Evolutionary conservation across 805 yeast species (phyloP).

Genomic region (Candida gorgasii): DNA sequence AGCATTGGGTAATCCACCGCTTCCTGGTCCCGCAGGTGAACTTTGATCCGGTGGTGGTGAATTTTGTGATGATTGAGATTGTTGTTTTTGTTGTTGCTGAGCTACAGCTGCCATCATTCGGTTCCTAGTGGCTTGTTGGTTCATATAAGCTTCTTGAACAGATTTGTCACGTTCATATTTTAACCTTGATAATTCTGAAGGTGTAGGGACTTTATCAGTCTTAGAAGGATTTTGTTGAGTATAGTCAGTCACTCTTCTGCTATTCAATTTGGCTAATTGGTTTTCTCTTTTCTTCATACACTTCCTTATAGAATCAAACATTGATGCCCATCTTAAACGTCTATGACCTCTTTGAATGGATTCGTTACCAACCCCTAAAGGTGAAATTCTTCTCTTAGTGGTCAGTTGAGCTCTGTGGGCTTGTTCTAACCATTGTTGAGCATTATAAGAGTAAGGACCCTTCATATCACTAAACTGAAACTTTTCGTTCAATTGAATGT

Average conservation of each 20-base stretch:
- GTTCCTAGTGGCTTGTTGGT: slow-evolving; percentile 43
- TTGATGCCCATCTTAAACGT: slow-evolving; percentile 90
- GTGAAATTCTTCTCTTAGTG: slow-evolving; percentile 85
- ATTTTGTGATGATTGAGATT: slow-evolving; percentile 8
- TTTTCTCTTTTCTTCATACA: slow-evolving; percentile 86
- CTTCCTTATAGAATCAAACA: slow-evolving; percentile 94
- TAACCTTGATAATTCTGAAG: slow-evolving; percentile 78
- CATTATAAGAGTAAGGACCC: slow-evolving; percentile 79
- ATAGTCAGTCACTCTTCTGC: slow-evolving; percentile 20
- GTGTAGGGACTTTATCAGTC: slow-evolving; percentile 58
- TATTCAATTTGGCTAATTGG: slow-evolving; percentile 39
- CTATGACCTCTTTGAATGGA: slow-evolving; percentile 92
- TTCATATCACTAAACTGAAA: slow-evolving; percentile 85
- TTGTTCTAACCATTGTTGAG: slow-evolving; percentile 89
- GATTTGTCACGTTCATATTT: slow-evolving; percentile 87
- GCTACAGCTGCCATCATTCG: slow-evolving; percentile 46
- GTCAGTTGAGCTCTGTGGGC: slow-evolving; percentile 87
- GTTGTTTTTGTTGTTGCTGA: slow-evolving; percentile 29
- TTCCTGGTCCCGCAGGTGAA: not conserved
- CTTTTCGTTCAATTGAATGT: slow-evolving; percentile 86
- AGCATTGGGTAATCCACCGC: not conserved
- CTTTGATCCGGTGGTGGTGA: slow-evolving; percentile 7
- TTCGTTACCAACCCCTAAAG: slow-evolving; percentile 90
- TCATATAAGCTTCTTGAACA: slow-evolving; percentile 69
- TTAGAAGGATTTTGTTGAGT: slow-evolving; percentile 7